phyloP scores from a whole-genome alignment of 106 monocot species.

The Allium sativum region DNA sequence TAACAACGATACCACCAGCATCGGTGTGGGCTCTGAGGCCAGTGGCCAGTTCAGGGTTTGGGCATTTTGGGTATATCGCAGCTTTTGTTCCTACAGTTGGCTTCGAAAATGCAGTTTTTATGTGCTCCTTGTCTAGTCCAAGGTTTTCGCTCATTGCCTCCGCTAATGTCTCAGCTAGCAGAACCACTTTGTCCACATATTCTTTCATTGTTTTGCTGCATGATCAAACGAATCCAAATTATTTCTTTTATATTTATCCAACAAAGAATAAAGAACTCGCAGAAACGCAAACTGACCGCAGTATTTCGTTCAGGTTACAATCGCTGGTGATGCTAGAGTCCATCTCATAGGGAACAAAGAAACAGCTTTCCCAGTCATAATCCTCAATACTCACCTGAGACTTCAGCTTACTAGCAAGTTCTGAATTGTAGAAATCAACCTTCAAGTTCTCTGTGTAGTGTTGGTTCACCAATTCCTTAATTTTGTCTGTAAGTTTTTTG shows the following conservation, averaged over 20 bases:
- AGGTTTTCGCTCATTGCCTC: constrained; percentile 51
- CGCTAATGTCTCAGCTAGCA: constrained; percentile 41
- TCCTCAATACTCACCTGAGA: not conserved
- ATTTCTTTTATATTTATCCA: too few species aligned
- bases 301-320: constrained; percentile 11
- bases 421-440: constrained; percentile 24
- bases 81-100: constrained; percentile 51
- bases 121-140: constrained; percentile 38
- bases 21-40: constrained; percentile 76
- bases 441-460: constrained; percentile 30
- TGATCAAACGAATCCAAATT: not conserved
- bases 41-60: constrained; percentile 36
- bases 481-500: constrained; percentile 14
- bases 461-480: constrained; percentile 14
- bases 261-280: not conserved
- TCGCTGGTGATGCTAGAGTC: constrained; percentile 20
- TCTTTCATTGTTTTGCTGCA: constrained; percentile 32
- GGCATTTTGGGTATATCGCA: constrained; percentile 55
- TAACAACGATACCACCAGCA: constrained; percentile 60
- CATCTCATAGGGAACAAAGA: constrained; percentile 39
- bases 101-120: constrained; percentile 45
- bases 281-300: constrained; percentile 24
- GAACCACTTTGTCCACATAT: constrained; percentile 27
- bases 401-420: constrained; percentile 14
- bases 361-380: constrained; percentile 20